Base-by-base conservation (phyloP, 805 yeast species). In the Kodamaea kakaduensis region DNA sequence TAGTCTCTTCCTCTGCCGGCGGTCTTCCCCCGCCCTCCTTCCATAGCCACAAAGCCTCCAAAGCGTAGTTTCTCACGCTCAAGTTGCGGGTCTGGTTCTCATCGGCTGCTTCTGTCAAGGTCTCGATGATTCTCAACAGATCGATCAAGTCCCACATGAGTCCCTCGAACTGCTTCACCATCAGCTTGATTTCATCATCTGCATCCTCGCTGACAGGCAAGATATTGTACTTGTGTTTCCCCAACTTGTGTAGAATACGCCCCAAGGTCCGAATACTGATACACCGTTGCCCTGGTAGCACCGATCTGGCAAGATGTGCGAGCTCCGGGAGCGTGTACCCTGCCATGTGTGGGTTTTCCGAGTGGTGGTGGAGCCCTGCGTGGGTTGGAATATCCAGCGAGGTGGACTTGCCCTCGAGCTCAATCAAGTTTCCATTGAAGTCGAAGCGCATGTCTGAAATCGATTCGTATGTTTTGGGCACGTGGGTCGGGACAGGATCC, bases 31-130 rank as follows among this genome's bases (percentile, higher is more conserved):
- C 74, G 1, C 73, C 76, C 46, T 70, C 59, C 46, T 72, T 80
- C 93, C 95, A 86, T 35, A 89, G 60, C 95, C 96, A 89, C 22
- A 89, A 67, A 0, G 96, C 95, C 46, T 89, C 97, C 19, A 83
- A 69, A 1, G 96, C 95, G 54, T 87, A 85, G 46, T 75, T 84
- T 47, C 84, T 67, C 1, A 88, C 88, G 22, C 89, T 81, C 19
- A 89, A 41, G 54, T 84, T 85, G 12, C 59, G 64, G 0, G 86
- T 81, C 34, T 59, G 64, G 9, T 57, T 55, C 32, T 84, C 94
- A 47, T 83, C 82, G 0, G 87, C 73, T 19, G 84, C 80, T 31
- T 78, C 81, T 24, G 77, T 67, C 17, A 89, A 56, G 1, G 84
- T 65, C 12, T 84, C 88, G 5, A 84, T 60, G 16, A 87, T 71